Evolutionary conservation across 2,329 filamentous ascomycete genomes (phyloP).

Genomic region (Phaeosphaeria sp.): DNA sequence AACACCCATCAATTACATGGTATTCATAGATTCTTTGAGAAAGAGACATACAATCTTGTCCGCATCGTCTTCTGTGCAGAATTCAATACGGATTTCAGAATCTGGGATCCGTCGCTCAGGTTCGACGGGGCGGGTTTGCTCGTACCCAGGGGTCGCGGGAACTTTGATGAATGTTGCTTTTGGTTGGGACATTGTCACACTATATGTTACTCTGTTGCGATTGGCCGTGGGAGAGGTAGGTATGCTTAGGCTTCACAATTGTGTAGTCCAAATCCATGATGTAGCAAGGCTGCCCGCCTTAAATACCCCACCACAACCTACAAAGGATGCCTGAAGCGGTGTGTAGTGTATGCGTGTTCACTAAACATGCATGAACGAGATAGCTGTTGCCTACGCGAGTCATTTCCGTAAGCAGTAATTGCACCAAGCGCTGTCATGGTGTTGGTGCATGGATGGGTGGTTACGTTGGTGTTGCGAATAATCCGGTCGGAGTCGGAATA

Average conservation of each 20-base stretch:
- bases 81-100: constrained; percentile 23
- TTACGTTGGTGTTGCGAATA: not conserved
- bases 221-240: not conserved
- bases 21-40: not conserved
- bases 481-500: not conserved
- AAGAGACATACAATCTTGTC: constrained; percentile 18
- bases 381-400: not conserved
- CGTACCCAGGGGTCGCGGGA: not conserved
- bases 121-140: constrained; percentile 29
- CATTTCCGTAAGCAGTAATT: not conserved
- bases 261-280: not conserved
- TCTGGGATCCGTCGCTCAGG: constrained; percentile 23
- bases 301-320: not conserved
- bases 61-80: constrained; percentile 25
- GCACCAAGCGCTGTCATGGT: not conserved
- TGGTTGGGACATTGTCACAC: constrained; percentile 17
- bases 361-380: not conserved
- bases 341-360: not conserved
- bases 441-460: not conserved
- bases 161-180: constrained; percentile 27
- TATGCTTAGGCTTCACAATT: not conserved
- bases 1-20: not conserved
- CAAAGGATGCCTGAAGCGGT: not conserved
- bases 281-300: not conserved
- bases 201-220: not conserved